Percentiles rank a stretch among this genome's conserved stretches.
Evolutionary conservation across 140 eudicot species (phyloP).

Genomic region (Bidens hawaiensis): DNA sequence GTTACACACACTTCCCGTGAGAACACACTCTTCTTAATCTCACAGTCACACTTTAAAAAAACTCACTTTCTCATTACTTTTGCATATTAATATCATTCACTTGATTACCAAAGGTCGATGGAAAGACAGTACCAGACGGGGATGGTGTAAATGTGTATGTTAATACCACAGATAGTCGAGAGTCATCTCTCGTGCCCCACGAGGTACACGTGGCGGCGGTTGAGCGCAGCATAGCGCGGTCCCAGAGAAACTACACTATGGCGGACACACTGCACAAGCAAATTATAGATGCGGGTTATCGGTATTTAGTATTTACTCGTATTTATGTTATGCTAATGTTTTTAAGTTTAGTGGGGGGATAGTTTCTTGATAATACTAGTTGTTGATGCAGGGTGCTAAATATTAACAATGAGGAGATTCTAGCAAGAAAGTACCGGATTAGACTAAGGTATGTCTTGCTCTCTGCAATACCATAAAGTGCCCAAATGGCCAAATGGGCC

Average conservation of each 20-base stretch:
- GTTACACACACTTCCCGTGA: constrained; percentile 75
- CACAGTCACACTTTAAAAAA: not conserved
- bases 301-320: constrained; percentile 8
- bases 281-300: constrained; percentile 41
- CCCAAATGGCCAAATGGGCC: not conserved
- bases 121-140: constrained; percentile 81
- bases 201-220: constrained; percentile 52
- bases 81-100: not conserved
- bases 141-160: constrained; percentile 77
- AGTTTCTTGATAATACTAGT: not conserved
- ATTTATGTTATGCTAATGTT: not conserved
- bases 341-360: not conserved
- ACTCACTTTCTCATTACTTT: not conserved
- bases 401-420: constrained; percentile 56
- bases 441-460: constrained; percentile 57
- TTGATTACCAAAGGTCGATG: constrained; percentile 49
- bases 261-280: constrained; percentile 66
- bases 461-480: no score
- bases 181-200: constrained; percentile 60
- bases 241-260: constrained; percentile 37
- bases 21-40: constrained; percentile 15
- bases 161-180: constrained; percentile 47
- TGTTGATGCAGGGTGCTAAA: constrained; percentile 47
- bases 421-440: constrained; percentile 77
- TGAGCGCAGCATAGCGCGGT: constrained; percentile 61